Base-by-base conservation (phyloP, 2,329 filamentous ascomycete genomes). In the Scedosporium dehoogii region DNA sequence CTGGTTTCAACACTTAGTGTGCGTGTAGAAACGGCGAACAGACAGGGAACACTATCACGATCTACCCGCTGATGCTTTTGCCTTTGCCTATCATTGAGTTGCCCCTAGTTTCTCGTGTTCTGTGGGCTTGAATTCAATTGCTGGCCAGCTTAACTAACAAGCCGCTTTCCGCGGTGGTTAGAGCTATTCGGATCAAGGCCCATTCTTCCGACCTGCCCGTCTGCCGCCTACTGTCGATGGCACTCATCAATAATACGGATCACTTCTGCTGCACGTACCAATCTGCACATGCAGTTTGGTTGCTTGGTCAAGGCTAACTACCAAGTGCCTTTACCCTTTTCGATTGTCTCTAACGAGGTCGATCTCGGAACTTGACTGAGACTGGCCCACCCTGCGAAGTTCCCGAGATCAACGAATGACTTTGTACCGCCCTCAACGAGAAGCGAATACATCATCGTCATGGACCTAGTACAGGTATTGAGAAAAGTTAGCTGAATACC, bases 331-430 rank as follows among this genome's bases (percentile, higher is more conserved):
- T 42, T 38, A 38, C 33, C 21, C 25, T 46, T 25, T 53, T 38
- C 12, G 44, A 21, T 27, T 27, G 21, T 51, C 48, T 51, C 12
- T 29, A 12, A 6, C 44, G 44, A 53, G 44, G 59, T 51, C 59
- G 44, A 60, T 60, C 59, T 53, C 44, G 59, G 59, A 60, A 53
- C 44, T 29, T 18, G 44, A 53, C 44, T 51, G 44, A 60, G 59
- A 60, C 59, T 46, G 44, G n/a, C 41, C 59, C 59, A 60, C 59
- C 38, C n/a, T 60, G 16, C 25, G 33, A 38, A 51, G 44, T 16
- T 53, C 44, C 23, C 21, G 33, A 59, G 21, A 21, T 38, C 33
- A 14, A 38, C 10, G 33, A 12, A 38, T 14, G 59, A 18, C 41
- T 9, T 29, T 29, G 51, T 55, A 25, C 51, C 12, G 51, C 21